phyloP scores from a whole-genome alignment of 208 protist species.

The Leishmania guyanensis region DNA sequence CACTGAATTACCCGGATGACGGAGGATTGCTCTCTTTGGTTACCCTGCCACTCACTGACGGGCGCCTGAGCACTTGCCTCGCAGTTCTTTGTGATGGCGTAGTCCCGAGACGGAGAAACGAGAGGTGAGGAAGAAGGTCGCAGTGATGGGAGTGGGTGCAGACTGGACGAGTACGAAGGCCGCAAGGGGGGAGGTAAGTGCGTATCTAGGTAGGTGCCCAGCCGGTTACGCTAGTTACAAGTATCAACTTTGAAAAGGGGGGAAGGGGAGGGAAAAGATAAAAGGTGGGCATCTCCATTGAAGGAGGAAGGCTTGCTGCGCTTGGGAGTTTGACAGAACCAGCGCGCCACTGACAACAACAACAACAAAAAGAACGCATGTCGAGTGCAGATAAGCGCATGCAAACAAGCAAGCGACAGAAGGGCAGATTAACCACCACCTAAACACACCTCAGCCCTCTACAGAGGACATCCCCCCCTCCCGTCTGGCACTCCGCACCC shows the following conservation, averaged over 20 bases:
- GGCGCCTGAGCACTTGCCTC: too few species aligned
- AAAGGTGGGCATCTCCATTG: neutral
- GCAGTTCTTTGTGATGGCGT: too few species aligned
- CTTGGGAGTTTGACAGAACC: neutral
- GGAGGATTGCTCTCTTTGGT: too few species aligned
- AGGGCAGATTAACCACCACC: neutral
- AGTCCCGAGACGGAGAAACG: too few species aligned
- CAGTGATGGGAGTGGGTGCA: neutral
- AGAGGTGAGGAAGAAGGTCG: neutral
- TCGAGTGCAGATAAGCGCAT: neutral
- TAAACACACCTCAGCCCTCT: neutral
- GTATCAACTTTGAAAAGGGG: neutral
- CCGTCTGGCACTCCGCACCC: neutral
- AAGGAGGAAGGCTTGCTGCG: neutral
- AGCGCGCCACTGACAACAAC: neutral
- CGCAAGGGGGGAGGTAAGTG: neutral
- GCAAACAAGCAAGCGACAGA: neutral
- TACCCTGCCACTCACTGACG: too few species aligned
- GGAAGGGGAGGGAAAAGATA: neutral
- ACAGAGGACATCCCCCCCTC: neutral
- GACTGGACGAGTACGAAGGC: neutral
- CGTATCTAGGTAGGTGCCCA: neutral
- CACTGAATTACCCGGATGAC: too few species aligned
- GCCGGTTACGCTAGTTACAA: neutral
- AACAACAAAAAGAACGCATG: neutral